A percentile compares a stretch with the other conserved stretches of the same genome.
Evolutionary conservation across 2,329 filamentous ascomycete genomes (phyloP).

Genomic region (Ascosphaera apis): DNA sequence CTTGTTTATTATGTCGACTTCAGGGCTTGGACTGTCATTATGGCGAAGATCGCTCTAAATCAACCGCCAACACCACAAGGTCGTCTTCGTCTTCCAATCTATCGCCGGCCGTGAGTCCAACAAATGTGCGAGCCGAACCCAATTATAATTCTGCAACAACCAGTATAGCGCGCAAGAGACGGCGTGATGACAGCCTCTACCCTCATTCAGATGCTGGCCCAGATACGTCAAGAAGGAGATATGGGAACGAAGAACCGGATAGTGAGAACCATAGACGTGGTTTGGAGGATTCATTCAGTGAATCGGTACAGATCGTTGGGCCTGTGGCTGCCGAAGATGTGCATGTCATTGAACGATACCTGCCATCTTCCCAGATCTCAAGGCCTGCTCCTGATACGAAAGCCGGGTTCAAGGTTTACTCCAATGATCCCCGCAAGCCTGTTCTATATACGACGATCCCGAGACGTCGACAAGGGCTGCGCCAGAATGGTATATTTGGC

Average conservation of each 20-base stretch:
- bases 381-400: slow-evolving; percentile 17
- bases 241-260: background rate
- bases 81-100: no score
- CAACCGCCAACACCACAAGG: no score
- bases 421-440: slow-evolving; percentile 23
- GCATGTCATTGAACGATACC: slow-evolving; percentile 36
- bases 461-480: slow-evolving; percentile 24
- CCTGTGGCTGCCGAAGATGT: slow-evolving; percentile 37
- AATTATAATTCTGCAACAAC: no score
- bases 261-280: slow-evolving; percentile 3
- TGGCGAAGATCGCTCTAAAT: slow-evolving; percentile 16
- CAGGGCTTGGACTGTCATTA: slow-evolving; percentile 35
- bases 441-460: slow-evolving; percentile 27
- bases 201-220: no score
- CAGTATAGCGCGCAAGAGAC: no score
- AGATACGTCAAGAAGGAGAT: no score
- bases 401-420: slow-evolving; percentile 26
- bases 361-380: slow-evolving; percentile 20
- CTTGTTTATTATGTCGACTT: slow-evolving; percentile 34
- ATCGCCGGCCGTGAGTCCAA: no score
- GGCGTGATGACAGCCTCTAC: no score
- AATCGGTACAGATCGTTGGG: slow-evolving; percentile 32
- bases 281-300: slow-evolving; percentile 10
- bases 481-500: slow-evolving; percentile 19
- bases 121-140: no score